A percentile compares a stretch with the other conserved stretches of the same genome.
These are phyloP conservation scores for Rhodomyrtus tomentosa DNA, from an alignment of 345 rosid genomes.

Conservation along the genomic window DNA sequence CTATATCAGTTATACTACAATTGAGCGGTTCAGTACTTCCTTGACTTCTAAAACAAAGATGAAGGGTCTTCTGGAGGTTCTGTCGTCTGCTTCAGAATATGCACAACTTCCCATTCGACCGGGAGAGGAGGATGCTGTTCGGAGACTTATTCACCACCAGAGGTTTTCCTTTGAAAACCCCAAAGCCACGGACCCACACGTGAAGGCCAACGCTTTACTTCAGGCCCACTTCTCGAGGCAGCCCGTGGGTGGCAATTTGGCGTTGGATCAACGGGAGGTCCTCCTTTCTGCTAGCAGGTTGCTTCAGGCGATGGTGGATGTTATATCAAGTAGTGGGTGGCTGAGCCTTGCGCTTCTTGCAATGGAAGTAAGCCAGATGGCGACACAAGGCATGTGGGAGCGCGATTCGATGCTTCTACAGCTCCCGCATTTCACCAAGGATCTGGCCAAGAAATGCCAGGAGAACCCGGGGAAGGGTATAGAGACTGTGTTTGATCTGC, in stretches of 20 bases:
- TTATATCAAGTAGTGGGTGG: slow-evolving; percentile 87
- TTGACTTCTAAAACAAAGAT: slow-evolving; percentile 77
- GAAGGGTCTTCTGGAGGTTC: slow-evolving; percentile 86
- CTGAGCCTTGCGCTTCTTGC: slow-evolving; percentile 81
- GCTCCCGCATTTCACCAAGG: slow-evolving; percentile 88
- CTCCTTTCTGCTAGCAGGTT: slow-evolving; percentile 61
- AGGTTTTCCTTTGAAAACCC: slow-evolving; percentile 83
- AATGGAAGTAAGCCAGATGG: slow-evolving; percentile 94
- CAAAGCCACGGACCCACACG: slow-evolving; percentile 66
- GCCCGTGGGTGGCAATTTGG: slow-evolving; percentile 53
- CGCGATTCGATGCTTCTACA: slow-evolving; percentile 84
- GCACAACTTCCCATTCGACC: slow-evolving; percentile 66
- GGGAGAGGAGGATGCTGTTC: slow-evolving; percentile 79
- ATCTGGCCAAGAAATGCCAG: slow-evolving; percentile 66
- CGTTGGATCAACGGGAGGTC: slow-evolving; percentile 74
- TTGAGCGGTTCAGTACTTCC: slow-evolving; percentile 82
- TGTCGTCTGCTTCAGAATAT: slow-evolving; percentile 89
- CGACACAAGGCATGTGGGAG: slow-evolving; percentile 96
- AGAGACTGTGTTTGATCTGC: slow-evolving; percentile 72
- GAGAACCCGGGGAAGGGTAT: slow-evolving; percentile 72
- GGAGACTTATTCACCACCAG: slow-evolving; percentile 76
- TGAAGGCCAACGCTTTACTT: slow-evolving; percentile 82
- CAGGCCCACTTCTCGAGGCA: slow-evolving; percentile 96
- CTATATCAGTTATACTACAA: slow-evolving; percentile 77
- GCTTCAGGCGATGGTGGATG: slow-evolving; percentile 90